Percentiles rank a stretch among this genome's conserved stretches.
Evolutionary conservation across 495 filamentous ascomycete species (phyloP).

Genomic region (Alectoria sarmentosa): DNA sequence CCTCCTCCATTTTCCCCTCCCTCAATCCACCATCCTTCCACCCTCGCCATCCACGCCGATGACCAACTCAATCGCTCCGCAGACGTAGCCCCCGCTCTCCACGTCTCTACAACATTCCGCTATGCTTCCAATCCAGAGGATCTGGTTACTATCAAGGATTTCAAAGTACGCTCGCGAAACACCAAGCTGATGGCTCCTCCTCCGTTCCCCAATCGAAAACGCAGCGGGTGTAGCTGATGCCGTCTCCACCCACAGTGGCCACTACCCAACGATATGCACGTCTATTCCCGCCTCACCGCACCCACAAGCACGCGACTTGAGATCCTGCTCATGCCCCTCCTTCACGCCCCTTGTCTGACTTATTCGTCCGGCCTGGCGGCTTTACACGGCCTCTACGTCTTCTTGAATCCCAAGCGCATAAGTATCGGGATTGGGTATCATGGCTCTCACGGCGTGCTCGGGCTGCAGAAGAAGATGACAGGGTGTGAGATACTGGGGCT

Average conservation of each 20-base stretch:
- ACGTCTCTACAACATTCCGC: constrained; percentile 82
- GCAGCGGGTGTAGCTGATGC: not conserved
- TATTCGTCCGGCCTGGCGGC: constrained; percentile 83
- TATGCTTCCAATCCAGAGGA: constrained; percentile 63
- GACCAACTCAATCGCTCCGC: constrained; percentile 62
- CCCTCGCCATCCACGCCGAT: constrained; percentile 79
- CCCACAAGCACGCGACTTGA: constrained; percentile 83
- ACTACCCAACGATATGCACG: constrained; percentile 31
- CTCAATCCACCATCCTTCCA: constrained; percentile 37
- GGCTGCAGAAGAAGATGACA: constrained; percentile 60
- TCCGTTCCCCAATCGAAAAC: constrained; percentile 6
- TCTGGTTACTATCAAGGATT: constrained; percentile 43
- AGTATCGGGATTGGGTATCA: constrained; percentile 83
- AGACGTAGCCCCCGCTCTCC: constrained; percentile 79
- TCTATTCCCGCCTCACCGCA: constrained; percentile 73
- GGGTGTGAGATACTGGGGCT: constrained; percentile 60
- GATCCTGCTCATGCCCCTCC: constrained; percentile 62
- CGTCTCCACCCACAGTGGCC: constrained; percentile 4
- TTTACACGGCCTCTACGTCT: constrained; percentile 73
- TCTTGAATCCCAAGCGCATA: constrained; percentile 69
- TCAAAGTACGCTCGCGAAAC: constrained; percentile 22
- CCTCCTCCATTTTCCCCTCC: not conserved
- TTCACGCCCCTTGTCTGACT: constrained; percentile 60
- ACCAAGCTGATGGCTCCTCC: too few relatives aligned
- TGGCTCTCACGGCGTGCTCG: constrained; percentile 80